Evolutionary conservation across 2,329 filamentous ascomycete species (phyloP).

Genomic region (Beauveria medogensis): DNA sequence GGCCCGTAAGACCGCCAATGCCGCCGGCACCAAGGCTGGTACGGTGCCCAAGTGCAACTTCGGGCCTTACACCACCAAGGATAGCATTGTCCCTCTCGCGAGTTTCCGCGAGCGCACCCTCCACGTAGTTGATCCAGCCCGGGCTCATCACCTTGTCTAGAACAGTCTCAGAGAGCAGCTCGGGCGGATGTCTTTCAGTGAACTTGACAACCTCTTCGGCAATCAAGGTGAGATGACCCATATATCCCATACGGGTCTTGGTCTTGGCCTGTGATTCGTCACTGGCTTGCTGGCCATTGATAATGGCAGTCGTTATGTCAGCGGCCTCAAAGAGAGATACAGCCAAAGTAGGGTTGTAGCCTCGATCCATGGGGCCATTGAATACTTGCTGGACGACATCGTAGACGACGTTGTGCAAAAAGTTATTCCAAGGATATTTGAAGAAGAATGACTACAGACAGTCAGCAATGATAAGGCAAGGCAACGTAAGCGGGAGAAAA

Average conservation of each 20-base stretch:
- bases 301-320: constrained; percentile 82
- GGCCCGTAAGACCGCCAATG: constrained; percentile 40
- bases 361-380: constrained; percentile 94
- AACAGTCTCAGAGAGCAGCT: constrained; percentile 75
- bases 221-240: constrained; percentile 95
- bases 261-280: constrained; percentile 77
- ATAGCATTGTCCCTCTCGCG: constrained; percentile 97
- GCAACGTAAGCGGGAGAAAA: background rate
- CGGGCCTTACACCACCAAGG: constrained; percentile 85
- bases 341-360: constrained; percentile 82
- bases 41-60: constrained; percentile 76
- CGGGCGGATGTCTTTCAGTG: constrained; percentile 84
- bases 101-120: constrained; percentile 86
- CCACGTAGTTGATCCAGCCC: constrained; percentile 91
- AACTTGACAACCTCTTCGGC: constrained; percentile 99
- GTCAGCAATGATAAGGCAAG: constrained; percentile 13
- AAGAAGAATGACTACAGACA: constrained; percentile 84
- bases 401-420: constrained; percentile 97
- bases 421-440: constrained; percentile 98
- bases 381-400: constrained; percentile 99
- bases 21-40: constrained; percentile 46
- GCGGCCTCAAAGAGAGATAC: constrained; percentile 90
- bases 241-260: constrained; percentile 92
- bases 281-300: constrained; percentile 79
- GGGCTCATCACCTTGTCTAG: constrained; percentile 82